Evolutionary conservation across 345 rosid species (phyloP).

Genomic region (Raphanus raphanistrum): DNA sequence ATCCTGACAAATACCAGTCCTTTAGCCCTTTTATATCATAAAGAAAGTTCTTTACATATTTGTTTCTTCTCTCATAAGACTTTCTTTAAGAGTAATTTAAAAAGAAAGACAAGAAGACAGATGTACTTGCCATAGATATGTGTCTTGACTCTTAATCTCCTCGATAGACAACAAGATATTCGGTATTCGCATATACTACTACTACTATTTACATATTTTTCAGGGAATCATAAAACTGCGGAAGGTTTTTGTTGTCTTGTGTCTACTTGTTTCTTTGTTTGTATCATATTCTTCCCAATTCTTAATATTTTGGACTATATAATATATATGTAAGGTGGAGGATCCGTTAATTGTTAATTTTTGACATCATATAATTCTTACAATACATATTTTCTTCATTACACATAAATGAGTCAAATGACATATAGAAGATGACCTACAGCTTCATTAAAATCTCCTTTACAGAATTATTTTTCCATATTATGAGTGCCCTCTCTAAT

Average conservation of each 20-base stretch:
- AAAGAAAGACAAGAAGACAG: constrained; percentile 37
- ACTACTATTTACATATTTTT: constrained; percentile 19
- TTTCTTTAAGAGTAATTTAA: constrained; percentile 1
- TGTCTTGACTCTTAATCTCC: constrained; percentile 41
- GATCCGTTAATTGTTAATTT: background rate
- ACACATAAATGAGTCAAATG: background rate
- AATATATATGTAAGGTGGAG: constrained; percentile 7
- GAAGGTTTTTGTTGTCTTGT: constrained; percentile 24
- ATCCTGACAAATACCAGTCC: background rate
- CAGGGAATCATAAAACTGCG: constrained; percentile 32
- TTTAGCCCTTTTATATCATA: background rate
- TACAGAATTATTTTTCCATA: background rate
- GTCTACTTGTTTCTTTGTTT: constrained; percentile 22
- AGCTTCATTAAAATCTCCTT: background rate
- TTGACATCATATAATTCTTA: background rate
- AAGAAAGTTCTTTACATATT: constrained; percentile 5
- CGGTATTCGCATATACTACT: constrained; percentile 28
- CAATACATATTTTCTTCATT: background rate
- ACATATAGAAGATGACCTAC: background rate
- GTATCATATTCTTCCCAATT: constrained; percentile 13
- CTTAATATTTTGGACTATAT: constrained; percentile 1
- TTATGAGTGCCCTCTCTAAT: background rate
- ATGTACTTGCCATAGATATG: constrained; percentile 34
- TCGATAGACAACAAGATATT: constrained; percentile 23
- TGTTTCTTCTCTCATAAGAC: background rate